These are phyloP conservation scores for Coprinopsis marcescibilis DNA, from an alignment of 768 basidiomycete genomes.

Conservation along the genomic window DNA sequence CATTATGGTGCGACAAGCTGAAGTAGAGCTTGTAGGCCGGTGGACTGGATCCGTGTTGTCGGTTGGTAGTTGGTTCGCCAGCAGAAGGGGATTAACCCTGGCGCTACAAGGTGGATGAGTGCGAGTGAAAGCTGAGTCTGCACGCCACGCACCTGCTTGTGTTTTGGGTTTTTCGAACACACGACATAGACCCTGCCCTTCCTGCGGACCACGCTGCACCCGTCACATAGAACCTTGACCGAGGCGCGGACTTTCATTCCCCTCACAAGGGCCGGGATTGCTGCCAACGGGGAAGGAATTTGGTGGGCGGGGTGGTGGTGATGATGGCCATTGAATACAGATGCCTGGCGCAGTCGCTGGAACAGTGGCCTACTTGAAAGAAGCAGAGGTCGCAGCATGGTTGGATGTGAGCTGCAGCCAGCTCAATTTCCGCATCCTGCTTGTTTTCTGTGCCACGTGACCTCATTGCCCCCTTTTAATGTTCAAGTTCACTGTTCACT, in stretches of 20 bases:
- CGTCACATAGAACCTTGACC: slow-evolving; percentile 92
- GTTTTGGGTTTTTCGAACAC: slow-evolving; percentile 92
- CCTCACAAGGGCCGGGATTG: slow-evolving; percentile 39
- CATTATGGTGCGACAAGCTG: too few species aligned
- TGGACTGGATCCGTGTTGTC: too few species aligned
- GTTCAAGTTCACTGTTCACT: too few species aligned
- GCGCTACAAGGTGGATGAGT: slow-evolving; percentile 40
- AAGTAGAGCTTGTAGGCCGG: too few species aligned
- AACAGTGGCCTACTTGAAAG: slow-evolving; percentile 58
- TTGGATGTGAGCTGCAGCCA: slow-evolving; percentile 1
- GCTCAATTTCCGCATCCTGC: not conserved
- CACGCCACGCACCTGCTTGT: slow-evolving; percentile 74
- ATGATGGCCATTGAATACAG: slow-evolving; percentile 20
- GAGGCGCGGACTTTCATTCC: slow-evolving; percentile 97
- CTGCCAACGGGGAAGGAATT: slow-evolving; percentile 17
- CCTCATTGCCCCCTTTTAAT: too few species aligned
- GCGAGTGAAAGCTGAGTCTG: not conserved
- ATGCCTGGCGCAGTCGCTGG: slow-evolving; percentile 38
- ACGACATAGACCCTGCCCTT: slow-evolving; percentile 91
- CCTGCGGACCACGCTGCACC: slow-evolving; percentile 81
- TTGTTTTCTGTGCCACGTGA: not conserved
- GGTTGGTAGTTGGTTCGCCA: too few species aligned
- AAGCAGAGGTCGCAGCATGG: slow-evolving; percentile 64
- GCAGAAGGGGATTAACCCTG: slow-evolving; percentile 51
- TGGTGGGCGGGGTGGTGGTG: slow-evolving; percentile 26